These are phyloP conservation scores for Calonectria henricotiae DNA, from an alignment of 2,329 filamentous ascomycete species.

Conservation along the genomic window DNA sequence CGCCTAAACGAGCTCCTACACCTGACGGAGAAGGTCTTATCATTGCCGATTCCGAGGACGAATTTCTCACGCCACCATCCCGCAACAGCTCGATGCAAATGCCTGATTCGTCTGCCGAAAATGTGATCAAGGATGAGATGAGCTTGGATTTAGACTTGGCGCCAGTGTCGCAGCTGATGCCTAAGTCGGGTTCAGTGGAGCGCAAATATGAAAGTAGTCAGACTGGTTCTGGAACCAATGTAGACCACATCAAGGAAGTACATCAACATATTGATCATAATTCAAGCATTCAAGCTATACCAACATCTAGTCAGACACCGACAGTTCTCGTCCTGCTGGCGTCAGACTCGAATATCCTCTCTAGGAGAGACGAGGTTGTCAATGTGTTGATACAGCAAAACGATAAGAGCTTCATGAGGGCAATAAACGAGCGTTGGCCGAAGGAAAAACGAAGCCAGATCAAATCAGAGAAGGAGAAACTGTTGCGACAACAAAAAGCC, in stretches of 20 bases:
- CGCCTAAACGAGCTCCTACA: slow-evolving; percentile 21
- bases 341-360: slow-evolving; percentile 55
- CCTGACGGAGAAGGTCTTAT: slow-evolving; percentile 57
- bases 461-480: slow-evolving; percentile 66
- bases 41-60: slow-evolving; percentile 73
- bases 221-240: background rate
- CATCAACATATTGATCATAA: slow-evolving; percentile 23
- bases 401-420: slow-evolving; percentile 64
- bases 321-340: slow-evolving; percentile 54
- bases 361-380: slow-evolving; percentile 59
- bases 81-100: slow-evolving; percentile 44
- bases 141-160: background rate
- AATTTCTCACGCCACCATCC: slow-evolving; percentile 62
- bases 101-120: slow-evolving; percentile 25
- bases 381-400: slow-evolving; percentile 65
- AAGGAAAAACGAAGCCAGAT: slow-evolving; percentile 65
- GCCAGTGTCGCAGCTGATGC: background rate
- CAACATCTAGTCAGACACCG: slow-evolving; percentile 51
- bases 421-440: slow-evolving; percentile 65
- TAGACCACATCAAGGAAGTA: background rate
- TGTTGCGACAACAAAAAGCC: slow-evolving; percentile 65
- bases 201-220: slow-evolving; percentile 31
- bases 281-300: slow-evolving; percentile 13
- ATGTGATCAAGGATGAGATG: slow-evolving; percentile 10
- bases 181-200: background rate